A percentile compares a stretch with the other conserved stretches of the same genome.
These are phyloP conservation scores for Umbelopsis sp. DNA, from an alignment of 192 early-diverging fungal genomes.

Conservation along the genomic window DNA sequence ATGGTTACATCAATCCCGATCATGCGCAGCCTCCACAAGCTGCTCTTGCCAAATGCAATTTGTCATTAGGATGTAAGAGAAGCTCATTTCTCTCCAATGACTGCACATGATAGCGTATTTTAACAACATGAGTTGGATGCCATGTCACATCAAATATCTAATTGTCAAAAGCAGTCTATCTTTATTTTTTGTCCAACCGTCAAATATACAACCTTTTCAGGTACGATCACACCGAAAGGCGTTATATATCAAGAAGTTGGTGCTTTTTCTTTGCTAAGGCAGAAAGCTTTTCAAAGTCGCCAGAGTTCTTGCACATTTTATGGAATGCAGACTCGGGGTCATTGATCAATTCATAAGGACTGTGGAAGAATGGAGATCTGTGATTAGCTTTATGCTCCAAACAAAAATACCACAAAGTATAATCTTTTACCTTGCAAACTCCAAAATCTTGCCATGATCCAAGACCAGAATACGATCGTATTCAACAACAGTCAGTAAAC, in stretches of 20 bases:
- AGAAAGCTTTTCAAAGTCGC: constrained; percentile 74
- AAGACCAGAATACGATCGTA: constrained; percentile 86
- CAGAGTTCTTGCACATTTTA: constrained; percentile 80
- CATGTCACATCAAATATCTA: no score
- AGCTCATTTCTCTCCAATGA: no score
- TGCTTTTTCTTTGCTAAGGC: constrained; percentile 14
- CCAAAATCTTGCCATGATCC: constrained; percentile 78
- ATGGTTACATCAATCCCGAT: no score
- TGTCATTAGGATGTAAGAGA: no score
- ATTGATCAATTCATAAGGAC: constrained; percentile 26
- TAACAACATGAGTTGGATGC: no score
- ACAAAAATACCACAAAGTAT: neutral
- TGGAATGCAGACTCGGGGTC: constrained; percentile 49
- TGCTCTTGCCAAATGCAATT: no score
- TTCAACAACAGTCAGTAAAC: constrained; percentile 84
- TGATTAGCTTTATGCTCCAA: neutral
- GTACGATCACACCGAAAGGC: no score
- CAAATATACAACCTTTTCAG: no score
- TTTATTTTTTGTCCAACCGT: no score
- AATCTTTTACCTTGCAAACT: constrained; percentile 64
- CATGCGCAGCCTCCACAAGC: no score
- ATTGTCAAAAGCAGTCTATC: no score
- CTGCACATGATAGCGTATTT: no score
- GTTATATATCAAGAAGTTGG: constrained; percentile 4
- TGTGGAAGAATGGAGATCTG: neutral